Evolutionary conservation across 257 asterid species (phyloP).

Genomic region (Striga asiatica): DNA sequence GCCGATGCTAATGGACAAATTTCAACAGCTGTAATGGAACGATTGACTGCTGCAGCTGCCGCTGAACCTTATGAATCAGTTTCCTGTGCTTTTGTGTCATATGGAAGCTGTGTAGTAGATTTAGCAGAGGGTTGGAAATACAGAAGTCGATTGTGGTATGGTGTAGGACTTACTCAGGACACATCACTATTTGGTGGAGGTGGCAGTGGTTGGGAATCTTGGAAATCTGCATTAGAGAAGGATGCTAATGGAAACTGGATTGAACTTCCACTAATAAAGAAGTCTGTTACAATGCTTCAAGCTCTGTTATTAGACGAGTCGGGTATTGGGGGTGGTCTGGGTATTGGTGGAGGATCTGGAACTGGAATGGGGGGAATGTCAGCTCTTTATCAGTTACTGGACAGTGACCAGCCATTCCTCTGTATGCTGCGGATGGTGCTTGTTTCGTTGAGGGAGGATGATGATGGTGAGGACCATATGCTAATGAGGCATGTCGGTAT

Average conservation of each 20-base stretch:
- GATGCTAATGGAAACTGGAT: slow-evolving; percentile 83
- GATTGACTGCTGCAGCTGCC: slow-evolving; percentile 91
- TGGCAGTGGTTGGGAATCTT: slow-evolving; percentile 96
- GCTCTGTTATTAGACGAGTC: slow-evolving; percentile 89
- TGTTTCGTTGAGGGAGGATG: slow-evolving; percentile 84
- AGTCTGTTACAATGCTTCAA: slow-evolving; percentile 92
- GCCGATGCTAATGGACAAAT: slow-evolving; percentile 88
- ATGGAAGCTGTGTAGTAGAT: slow-evolving; percentile 81
- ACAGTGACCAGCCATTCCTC: slow-evolving; percentile 95
- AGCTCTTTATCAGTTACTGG: slow-evolving; percentile 85
- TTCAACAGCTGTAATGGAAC: slow-evolving; percentile 77
- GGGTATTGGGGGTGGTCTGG: slow-evolving; percentile 96
- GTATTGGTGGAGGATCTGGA: slow-evolving; percentile 99
- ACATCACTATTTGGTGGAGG: slow-evolving; percentile 68
- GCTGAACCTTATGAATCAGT: slow-evolving; percentile 95
- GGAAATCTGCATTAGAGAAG: slow-evolving; percentile 82
- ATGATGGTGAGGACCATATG: slow-evolving; percentile 72
- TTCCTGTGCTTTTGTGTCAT: slow-evolving; percentile 85
- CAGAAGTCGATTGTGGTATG: slow-evolving; percentile 94
- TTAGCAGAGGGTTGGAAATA: slow-evolving; percentile 94
- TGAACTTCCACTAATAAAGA: slow-evolving; percentile 82
- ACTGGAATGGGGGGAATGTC: slow-evolving; percentile 99
- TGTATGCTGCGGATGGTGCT: slow-evolving; percentile 99
- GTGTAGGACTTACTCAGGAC: slow-evolving; percentile 63
- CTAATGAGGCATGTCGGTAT: slow-evolving; percentile 39